A percentile compares a stretch with the other conserved stretches of the same genome.
Conservation (phyloP, 345 rosid species). For the Populus nigra region DNA sequence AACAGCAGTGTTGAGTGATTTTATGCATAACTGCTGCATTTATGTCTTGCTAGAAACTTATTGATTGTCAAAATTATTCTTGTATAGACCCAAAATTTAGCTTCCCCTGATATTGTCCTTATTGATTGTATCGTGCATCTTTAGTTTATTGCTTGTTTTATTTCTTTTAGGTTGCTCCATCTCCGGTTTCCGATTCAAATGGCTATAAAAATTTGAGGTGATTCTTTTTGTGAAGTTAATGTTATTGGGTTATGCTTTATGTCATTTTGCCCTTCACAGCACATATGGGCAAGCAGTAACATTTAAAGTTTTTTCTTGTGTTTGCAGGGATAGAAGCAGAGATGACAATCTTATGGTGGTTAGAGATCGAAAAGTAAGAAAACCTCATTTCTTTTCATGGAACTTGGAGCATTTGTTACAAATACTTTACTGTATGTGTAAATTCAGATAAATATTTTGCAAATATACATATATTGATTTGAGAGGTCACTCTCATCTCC, state of each 20-base stretch:
- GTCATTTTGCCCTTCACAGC: not conserved
- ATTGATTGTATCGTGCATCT: constrained; percentile 4
- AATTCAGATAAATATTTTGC: no score
- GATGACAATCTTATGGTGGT: constrained; percentile 47
- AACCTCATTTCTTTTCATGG: not conserved
- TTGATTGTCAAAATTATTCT: no score
- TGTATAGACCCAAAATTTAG: no score
- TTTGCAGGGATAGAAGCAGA: constrained; percentile 40
- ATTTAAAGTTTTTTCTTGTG: constrained; percentile 7
- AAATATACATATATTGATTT: not conserved
- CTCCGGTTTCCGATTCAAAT: constrained; percentile 49
- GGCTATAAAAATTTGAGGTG: constrained; percentile 62
- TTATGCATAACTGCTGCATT: no score
- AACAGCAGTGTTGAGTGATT: no score
- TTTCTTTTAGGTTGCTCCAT: constrained; percentile 46
- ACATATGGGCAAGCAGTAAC: not conserved
- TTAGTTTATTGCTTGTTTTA: constrained; percentile 14
- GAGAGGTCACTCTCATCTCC: not conserved
- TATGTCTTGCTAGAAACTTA: no score
- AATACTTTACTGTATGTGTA: no score
- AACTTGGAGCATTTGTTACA: not conserved
- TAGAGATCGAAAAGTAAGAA: constrained; percentile 69
- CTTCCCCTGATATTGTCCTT: constrained; percentile 1
- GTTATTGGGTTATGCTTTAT: not conserved
- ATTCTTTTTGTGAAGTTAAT: not conserved